A percentile compares a stretch with the other conserved stretches of the same genome.
phyloP scores from a whole-genome alignment of 768 basidiomycete species.

The Suillus subalutaceus region DNA sequence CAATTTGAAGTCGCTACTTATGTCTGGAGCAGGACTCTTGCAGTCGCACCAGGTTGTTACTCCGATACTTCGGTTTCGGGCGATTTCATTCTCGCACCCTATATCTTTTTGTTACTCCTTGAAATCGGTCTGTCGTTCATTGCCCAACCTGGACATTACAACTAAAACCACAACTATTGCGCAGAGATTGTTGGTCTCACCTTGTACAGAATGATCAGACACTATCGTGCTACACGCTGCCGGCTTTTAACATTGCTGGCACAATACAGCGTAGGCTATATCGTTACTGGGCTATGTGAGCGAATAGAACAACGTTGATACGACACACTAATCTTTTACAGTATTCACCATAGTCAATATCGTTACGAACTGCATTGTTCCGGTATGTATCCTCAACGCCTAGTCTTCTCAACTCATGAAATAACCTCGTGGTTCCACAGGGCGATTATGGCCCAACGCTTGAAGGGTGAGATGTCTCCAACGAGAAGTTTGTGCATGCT shows the following conservation, averaged over 20 bases:
- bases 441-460: neutral
- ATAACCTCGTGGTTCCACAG: neutral
- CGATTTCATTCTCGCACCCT: neutral
- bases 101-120: neutral
- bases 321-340: neutral
- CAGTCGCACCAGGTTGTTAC: neutral
- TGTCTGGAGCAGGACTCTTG: constrained; percentile 1
- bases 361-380: neutral
- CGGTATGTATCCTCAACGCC: neutral
- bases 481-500: neutral
- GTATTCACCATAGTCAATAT: neutral
- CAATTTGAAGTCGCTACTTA: neutral
- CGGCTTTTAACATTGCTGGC: neutral
- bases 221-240: constrained; percentile 1
- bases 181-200: neutral
- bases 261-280: constrained; percentile 4
- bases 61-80: neutral
- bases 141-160: neutral
- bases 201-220: neutral
- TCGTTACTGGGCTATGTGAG: neutral
- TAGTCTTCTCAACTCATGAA: neutral
- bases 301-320: neutral
- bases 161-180: neutral
- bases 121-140: neutral
- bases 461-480: neutral